Evolutionary conservation across 345 rosid genomes (phyloP), one percentile per base, ranked within the genome.

Genomic region (Chamaenerion angustifolium): DNA sequence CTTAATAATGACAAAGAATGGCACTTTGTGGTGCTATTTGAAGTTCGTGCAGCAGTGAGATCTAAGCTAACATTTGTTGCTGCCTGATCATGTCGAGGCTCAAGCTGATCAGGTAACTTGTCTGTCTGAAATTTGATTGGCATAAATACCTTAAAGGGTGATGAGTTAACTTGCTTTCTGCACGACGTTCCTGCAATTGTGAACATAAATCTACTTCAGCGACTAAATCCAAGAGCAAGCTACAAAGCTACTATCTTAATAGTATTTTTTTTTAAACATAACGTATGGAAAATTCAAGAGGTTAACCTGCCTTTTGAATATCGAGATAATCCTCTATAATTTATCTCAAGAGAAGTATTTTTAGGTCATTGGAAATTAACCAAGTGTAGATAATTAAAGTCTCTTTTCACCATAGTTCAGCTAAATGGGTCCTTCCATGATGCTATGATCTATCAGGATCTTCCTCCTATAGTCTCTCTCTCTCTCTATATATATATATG

Each of bases 111-210:
- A 31, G 7, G 37, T 4, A 7, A 31, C 37, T 31, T 31, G 37
- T 4, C 5, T 31, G 37, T 31, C 37, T 31, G 37, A 31, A 31
- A 31, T 31, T 31, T 7, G 31, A 60, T 49, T 8, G 64, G 66
- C 52, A 58, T 60, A 57, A 48, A 46, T 51, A 64, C 56, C 62
- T 60, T 64, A 46, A 54, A 48, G 35, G 58, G 48, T 56, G 59
- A 16, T 46, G 42, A 61, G 48, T 49, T 65, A 60, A 56, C 44
- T 45, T 64, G 57, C 49, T 68, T 35, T 56, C 50, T 37, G 55
- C 62, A 55, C 49, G 48, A 59, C 64, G 71, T 64, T 56, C 75
- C 83, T 54, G 62, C 64, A 12, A 66, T 13, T 10, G 43, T 46
- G 64, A 31, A 31, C 37, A 44, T 56, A 64, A 40, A 58, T 16